Evolutionary conservation across 2,329 filamentous ascomycete species (phyloP).

Genomic region (Fusarium algeriense): DNA sequence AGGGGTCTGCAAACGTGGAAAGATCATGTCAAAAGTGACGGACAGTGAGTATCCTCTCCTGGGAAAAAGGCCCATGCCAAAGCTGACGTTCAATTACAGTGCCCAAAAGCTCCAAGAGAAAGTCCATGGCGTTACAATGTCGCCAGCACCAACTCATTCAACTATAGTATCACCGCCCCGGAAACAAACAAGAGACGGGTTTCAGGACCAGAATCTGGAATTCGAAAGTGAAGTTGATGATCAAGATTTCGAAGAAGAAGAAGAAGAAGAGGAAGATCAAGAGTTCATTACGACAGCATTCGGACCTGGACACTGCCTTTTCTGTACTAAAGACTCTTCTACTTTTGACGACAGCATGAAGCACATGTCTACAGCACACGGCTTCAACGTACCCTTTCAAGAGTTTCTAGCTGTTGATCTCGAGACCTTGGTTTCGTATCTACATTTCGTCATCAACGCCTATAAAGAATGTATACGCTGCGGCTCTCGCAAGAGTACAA

Average conservation of each 20-base stretch:
- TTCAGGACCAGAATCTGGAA: neutral
- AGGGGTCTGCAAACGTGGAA: neutral
- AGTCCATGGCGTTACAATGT: neutral
- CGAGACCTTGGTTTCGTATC: constrained; percentile 60
- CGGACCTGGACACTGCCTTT: neutral
- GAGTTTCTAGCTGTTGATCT: constrained; percentile 59
- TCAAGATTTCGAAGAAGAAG: neutral
- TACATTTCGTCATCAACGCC: constrained; percentile 62
- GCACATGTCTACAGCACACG: constrained; percentile 64
- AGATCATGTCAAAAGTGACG: neutral
- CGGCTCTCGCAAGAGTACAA: constrained; percentile 56
- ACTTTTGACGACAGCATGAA: constrained; percentile 51
- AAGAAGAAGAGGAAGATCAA: neutral
- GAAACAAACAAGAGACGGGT: accelerated
- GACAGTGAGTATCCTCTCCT: neutral
- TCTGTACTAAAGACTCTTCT: neutral
- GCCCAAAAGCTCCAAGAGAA: neutral
- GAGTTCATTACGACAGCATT: neutral
- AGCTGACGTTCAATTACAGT: neutral
- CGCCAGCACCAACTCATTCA: accelerated
- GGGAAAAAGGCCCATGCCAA: accelerated
- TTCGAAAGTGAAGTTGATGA: neutral
- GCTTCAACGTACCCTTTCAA: constrained; percentile 58
- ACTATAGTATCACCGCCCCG: accelerated
- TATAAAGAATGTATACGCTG: constrained; percentile 66